phyloP scores from a whole-genome alignment of 495 filamentous ascomycete species.

The Pseudotulostoma volvatum region DNA sequence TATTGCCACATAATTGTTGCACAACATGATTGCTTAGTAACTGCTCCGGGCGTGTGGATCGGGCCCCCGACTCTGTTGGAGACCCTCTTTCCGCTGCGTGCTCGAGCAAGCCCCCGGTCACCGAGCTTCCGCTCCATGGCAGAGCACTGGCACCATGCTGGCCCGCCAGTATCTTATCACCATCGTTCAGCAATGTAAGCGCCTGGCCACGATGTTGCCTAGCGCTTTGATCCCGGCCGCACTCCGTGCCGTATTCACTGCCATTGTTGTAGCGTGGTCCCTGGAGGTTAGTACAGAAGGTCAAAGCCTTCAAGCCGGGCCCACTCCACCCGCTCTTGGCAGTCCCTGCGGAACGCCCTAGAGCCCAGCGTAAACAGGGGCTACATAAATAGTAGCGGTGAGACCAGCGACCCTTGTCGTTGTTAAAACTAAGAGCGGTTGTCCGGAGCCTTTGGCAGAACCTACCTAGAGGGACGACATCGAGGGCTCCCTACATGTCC shows the following conservation, averaged over 20 bases:
- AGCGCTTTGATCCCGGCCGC: not conserved
- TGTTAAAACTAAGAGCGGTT: not conserved
- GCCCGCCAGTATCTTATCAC: not conserved
- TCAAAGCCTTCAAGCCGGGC: not conserved
- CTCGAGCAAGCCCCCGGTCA: not conserved
- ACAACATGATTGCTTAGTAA: too few relatives aligned
- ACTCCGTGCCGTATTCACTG: not conserved
- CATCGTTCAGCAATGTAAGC: not conserved
- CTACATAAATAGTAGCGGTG: constrained; percentile 5
- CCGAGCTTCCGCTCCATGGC: not conserved
- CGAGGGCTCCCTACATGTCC: constrained; percentile 3
- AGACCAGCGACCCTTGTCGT: constrained; percentile 4
- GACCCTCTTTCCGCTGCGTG: not conserved
- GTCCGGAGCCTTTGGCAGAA: not conserved
- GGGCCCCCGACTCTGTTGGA: not conserved
- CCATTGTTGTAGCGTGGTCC: not conserved
- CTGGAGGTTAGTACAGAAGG: not conserved
- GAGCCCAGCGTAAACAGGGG: constrained; percentile 1
- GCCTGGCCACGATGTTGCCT: not conserved
- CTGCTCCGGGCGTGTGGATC: not conserved
- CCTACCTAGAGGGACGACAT: not conserved
- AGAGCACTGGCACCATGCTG: not conserved
- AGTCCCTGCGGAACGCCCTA: not conserved
- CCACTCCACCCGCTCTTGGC: not conserved
- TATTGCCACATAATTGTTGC: too few relatives aligned